A percentile compares a stretch with the other conserved stretches of the same genome.
Evolutionary conservation across 2,329 filamentous ascomycete species (phyloP).

Genomic region (Trichophyton simii): DNA sequence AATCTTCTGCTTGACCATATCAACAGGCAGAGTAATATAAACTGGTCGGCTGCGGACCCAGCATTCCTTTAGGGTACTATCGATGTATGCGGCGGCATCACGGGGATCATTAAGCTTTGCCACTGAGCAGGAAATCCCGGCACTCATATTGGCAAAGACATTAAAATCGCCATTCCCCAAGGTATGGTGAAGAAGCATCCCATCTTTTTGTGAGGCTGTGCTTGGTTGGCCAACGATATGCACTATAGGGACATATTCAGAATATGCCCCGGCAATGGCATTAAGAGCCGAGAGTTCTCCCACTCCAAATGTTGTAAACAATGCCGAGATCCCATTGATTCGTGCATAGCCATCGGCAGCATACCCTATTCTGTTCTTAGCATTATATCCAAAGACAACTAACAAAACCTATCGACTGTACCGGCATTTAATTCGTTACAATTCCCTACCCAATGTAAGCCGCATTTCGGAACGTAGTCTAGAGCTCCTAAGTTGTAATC

Average conservation of each 20-base stretch:
- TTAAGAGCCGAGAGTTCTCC: constrained; percentile 58
- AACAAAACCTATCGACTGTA: constrained; percentile 23
- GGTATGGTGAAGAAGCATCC: constrained; percentile 50
- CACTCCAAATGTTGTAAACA: constrained; percentile 64
- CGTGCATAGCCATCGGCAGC: constrained; percentile 65
- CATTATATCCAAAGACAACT: constrained; percentile 8
- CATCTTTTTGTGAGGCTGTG: constrained; percentile 32
- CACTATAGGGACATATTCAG: constrained; percentile 57
- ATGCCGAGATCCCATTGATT: constrained; percentile 53
- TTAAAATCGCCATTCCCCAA: constrained; percentile 48
- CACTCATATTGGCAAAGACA: constrained; percentile 39
- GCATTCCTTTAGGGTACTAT: constrained; percentile 39
- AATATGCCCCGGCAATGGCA: constrained; percentile 60
- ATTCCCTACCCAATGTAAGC: constrained; percentile 52
- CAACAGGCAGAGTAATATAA: constrained; percentile 42
- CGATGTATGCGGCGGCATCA: constrained; percentile 40
- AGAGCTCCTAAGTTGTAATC: constrained; percentile 61
- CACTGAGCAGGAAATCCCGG: constrained; percentile 40
- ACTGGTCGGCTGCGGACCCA: constrained; percentile 43
- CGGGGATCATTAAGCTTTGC: constrained; percentile 35
- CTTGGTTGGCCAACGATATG: constrained; percentile 46
- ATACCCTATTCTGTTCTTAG: constrained; percentile 42
- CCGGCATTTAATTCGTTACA: constrained; percentile 63
- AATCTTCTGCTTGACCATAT: constrained; percentile 51
- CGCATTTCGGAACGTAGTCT: constrained; percentile 50